Conservation (phyloP, 1,139 yeast genomes). For the Yamadazyma diospyri region DNA sequence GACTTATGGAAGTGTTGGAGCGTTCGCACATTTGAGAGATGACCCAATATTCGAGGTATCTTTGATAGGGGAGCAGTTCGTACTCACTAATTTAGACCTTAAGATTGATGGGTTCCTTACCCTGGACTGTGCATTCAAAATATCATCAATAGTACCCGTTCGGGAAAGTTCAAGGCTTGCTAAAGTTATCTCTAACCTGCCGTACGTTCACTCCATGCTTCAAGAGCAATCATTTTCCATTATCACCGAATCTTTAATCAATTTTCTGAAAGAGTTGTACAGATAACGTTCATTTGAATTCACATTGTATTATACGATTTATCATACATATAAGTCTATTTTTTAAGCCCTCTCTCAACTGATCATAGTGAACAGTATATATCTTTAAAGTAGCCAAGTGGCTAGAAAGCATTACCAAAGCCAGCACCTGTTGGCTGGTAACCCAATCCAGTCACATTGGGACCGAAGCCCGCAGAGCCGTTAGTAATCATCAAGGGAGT, state of each 20-base stretch:
- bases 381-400: too few species aligned
- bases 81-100: background rate
- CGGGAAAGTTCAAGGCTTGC: too few species aligned
- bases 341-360: too few species aligned
- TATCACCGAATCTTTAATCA: background rate
- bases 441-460: constrained; percentile 37
- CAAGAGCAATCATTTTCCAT: too few species aligned
- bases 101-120: background rate
- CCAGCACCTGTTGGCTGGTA: constrained; percentile 67
- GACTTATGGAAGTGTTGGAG: constrained; percentile 1
- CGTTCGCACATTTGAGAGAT: too few species aligned
- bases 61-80: background rate
- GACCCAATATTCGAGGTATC: background rate
- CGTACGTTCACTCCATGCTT: too few species aligned
- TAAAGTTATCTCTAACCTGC: too few species aligned
- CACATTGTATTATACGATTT: too few species aligned
- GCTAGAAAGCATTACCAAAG: constrained; percentile 53
- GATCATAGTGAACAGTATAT: too few species aligned
- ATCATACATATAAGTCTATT: too few species aligned
- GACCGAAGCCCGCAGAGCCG: constrained; percentile 34
- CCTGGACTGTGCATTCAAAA: background rate
- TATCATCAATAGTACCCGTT: background rate
- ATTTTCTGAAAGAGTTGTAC: constrained; percentile 1
- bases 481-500: constrained; percentile 69
- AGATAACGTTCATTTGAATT: constrained; percentile 2